phyloP scores from a whole-genome alignment of 495 filamentous ascomycete species.

The Aspergillus leporis region DNA sequence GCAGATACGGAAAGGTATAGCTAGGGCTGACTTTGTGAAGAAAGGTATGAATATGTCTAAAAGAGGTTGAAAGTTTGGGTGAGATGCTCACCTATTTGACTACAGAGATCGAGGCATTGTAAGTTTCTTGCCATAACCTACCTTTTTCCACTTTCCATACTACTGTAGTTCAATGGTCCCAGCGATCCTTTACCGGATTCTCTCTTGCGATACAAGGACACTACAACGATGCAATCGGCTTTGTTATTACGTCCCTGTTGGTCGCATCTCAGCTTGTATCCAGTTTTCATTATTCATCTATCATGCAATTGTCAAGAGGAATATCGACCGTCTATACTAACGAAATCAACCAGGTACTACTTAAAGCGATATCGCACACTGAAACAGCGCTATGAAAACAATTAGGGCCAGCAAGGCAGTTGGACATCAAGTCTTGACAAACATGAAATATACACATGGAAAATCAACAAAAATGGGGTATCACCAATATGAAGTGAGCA shows the following conservation, averaged over 20 bases:
- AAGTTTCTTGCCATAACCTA: conserved; percentile 37
- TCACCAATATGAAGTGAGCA: conserved; percentile 48
- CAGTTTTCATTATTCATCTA: conserved; percentile 18
- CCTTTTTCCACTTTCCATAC: not conserved
- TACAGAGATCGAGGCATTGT: conserved; percentile 88
- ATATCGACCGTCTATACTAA: conserved; percentile 18
- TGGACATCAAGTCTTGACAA: conserved; percentile 16
- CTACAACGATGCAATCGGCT: not conserved
- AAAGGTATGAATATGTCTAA: conserved; percentile 60
- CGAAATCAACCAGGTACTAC: conserved; percentile 68
- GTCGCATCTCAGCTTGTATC: not conserved
- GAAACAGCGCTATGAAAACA: conserved; percentile 72
- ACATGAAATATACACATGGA: conserved; percentile 29
- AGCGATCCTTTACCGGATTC: not conserved
- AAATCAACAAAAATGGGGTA: conserved; percentile 37
- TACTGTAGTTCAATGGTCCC: not conserved
- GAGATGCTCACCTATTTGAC: conserved; percentile 5
- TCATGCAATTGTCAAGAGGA: conserved; percentile 23
- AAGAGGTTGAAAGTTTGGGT: not conserved
- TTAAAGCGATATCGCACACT: conserved; percentile 90
- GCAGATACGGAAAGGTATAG: conserved; percentile 73
- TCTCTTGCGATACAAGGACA: too few species aligned
- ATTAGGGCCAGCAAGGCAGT: conserved; percentile 24
- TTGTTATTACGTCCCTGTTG: not conserved
- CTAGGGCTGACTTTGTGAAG: conserved; percentile 81